Evolutionary conservation across 1,284 basidiomycete species (phyloP).

Genomic region (Lentinula novae-zelandiae): DNA sequence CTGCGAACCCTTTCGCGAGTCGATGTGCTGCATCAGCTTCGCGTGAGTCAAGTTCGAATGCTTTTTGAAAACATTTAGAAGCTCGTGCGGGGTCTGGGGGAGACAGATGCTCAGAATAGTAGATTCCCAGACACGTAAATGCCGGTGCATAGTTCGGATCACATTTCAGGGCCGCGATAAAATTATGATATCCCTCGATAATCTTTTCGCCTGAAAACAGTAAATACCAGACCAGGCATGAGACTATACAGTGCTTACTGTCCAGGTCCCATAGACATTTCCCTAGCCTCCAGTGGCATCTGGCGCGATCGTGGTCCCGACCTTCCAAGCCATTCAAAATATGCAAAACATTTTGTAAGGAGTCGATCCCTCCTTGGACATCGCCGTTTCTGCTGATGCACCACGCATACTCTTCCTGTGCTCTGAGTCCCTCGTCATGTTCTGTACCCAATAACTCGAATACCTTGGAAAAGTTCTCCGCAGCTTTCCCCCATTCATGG

Average conservation of each 20-base stretch:
- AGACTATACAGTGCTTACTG: conserved; percentile 41
- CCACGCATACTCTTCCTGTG: conserved; percentile 86
- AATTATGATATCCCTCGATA: conserved; percentile 74
- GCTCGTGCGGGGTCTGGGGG: conserved; percentile 84
- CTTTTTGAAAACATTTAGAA: conserved; percentile 97
- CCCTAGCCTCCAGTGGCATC: conserved; percentile 50
- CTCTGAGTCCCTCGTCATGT: conserved; percentile 54
- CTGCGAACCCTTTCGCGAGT: conserved; percentile 87
- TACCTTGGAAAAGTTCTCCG: conserved; percentile 54
- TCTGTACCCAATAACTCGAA: conserved; percentile 44
- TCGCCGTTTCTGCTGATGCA: conserved; percentile 64
- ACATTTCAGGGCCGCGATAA: conserved; percentile 81
- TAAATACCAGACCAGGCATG: conserved; percentile 4
- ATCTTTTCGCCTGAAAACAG: conserved; percentile 34
- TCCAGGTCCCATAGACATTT: conserved; percentile 52
- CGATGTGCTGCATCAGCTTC: conserved; percentile 84
- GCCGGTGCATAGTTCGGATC: conserved; percentile 81
- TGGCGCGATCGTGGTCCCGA: conserved; percentile 59
- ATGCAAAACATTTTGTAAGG: conserved; percentile 59
- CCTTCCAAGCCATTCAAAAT: conserved; percentile 52
- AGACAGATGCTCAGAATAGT: conserved; percentile 71
- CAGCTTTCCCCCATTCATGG: conserved; percentile 71
- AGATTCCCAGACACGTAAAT: conserved; percentile 91
- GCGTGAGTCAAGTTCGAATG: conserved; percentile 92
- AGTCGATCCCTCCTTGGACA: conserved; percentile 47